Evolutionary conservation across 2,329 filamentous ascomycete species (phyloP), one percentile per base, ranked within the genome.

Genomic region (Microcyclospora pomicola): DNA sequence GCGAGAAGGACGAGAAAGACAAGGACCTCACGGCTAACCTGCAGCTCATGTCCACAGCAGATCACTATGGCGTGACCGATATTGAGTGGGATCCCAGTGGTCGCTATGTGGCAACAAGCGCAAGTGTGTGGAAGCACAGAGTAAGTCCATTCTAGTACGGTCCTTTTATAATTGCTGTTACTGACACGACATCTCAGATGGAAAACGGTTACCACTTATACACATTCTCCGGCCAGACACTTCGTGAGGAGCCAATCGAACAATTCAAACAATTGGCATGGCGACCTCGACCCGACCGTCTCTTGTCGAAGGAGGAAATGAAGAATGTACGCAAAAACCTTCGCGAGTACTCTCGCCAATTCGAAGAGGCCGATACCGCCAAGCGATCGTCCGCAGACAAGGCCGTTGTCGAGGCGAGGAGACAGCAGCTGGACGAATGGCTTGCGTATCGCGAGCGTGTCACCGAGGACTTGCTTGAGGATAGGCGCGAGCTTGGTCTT

Each of bases 181-280:
- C 48, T 34, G 33, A 27, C 36, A 5, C 16, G 12, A 19, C 10
- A 24, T 27, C 27, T 35, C 56, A 94, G 84, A 94, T 96, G 85
- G 91, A 98, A 71, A 98, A 96, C 60, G 91, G 91, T 47, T 98
- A 94, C 71, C 88, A 96, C 62, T 68, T 98, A 44, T 96, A 95
- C 73, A 87, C 93, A 60, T 98, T 98, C 75, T 82, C 79, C 61
- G 92, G 91, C 47, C 80, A 82, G 52, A 74, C 81, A 38, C 76
- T 98, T 38, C 80, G 86, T 42, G 92, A 98, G 65, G 84, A 95
- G 63, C 80, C 78, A 36, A 73, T 93, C 42, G 91, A 98, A 49
- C 92, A 92, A 64, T 96, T 98, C 75, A 95, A 95, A 75, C 91
- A 98, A 64, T 84, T 87, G 66, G 64, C 83, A 46, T 98, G 91